Evolutionary conservation across 2,329 filamentous ascomycete genomes (phyloP).

Genomic region (Aspergillus fumigatus): DNA sequence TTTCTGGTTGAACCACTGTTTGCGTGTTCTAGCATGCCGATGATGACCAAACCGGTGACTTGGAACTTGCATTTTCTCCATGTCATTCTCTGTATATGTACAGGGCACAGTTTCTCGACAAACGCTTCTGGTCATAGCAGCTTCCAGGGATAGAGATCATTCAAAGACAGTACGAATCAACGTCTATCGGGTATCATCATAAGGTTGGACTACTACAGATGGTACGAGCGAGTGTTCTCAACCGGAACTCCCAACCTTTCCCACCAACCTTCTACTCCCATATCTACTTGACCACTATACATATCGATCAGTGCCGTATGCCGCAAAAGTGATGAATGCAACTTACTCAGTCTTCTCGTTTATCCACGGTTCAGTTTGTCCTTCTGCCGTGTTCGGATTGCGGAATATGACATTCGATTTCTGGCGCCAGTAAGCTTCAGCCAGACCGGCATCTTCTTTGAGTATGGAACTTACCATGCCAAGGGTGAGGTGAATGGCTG

Average conservation of each 20-base stretch:
- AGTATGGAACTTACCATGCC: slow-evolving; percentile 25
- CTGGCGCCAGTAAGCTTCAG: slow-evolving; percentile 15
- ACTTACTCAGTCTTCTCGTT: slow-evolving; percentile 31
- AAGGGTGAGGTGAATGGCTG: slow-evolving; percentile 31
- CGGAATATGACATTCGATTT: slow-evolving; percentile 36
- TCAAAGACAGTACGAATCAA: background rate
- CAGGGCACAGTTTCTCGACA: background rate
- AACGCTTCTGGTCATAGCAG: background rate
- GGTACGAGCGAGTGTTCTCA: slow-evolving; percentile 28
- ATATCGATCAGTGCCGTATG: slow-evolving; percentile 9
- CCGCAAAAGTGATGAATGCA: background rate
- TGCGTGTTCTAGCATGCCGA: background rate
- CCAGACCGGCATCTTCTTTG: background rate
- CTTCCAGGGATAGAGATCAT: too few relatives aligned
- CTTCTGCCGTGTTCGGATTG: slow-evolving; percentile 31
- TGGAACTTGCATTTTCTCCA: background rate
- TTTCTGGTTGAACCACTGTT: background rate
- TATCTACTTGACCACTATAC: slow-evolving; percentile 32
- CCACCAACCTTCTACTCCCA: slow-evolving; percentile 37
- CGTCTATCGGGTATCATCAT: background rate
- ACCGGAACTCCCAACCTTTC: slow-evolving; percentile 27
- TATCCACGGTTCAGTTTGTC: slow-evolving; percentile 31
- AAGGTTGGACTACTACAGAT: slow-evolving; percentile 19
- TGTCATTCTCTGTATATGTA: background rate
- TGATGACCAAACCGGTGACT: background rate